Base-by-base conservation (phyloP, 1,284 basidiomycete genomes). In the Ceraceosorus bombacis region DNA sequence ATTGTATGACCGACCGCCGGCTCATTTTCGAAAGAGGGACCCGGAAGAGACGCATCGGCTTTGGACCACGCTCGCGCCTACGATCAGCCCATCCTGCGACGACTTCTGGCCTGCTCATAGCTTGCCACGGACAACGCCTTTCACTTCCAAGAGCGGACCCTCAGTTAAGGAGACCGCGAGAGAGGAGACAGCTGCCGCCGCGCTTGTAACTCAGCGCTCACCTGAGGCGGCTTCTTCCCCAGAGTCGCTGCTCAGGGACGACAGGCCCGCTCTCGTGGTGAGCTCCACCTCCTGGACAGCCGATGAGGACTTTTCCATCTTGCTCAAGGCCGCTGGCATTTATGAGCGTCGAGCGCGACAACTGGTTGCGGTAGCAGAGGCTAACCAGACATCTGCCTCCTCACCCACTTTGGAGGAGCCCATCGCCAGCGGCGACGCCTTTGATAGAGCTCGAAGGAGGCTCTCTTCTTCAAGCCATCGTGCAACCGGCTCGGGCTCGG, bases 231-330 rank as follows among this genome's bases (percentile, higher is more conserved):
- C 27, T 27, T 27, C 27, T 27, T 27, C 27, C 27, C 38, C 4
- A 12, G 5, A 59, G 36, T 48, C 36, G 6, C n/a, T n/a, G 37
- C 51, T 53, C 13, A 51, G 72, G 13, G 12, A 57, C 5, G 70
- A 73, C 46, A 82, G 93, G 61, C 90, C 91, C 1, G 92, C 90
- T 0, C 80, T 98, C 3, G 72, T 97, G 17, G 86, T 99, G 17
- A 90, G 88, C 37, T 90, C 90, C 68, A 99, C 95, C 0, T 91
- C 88, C 8, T 98, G 95, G 94, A 98, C 95, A 0, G 86, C 89
- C 6, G 95, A 99, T 74, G 95, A 99, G 78, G 92, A 98, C 77
- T 97, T 99, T 67, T 81, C 83, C 3, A 83, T 95, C 50, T 83
- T 99, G 5, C 52, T 77, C 6, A 49, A 64, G 4, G 74, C 75